Base-by-base conservation (phyloP, 169 alveolate genomes). In the Condylostoma magnum region DNA sequence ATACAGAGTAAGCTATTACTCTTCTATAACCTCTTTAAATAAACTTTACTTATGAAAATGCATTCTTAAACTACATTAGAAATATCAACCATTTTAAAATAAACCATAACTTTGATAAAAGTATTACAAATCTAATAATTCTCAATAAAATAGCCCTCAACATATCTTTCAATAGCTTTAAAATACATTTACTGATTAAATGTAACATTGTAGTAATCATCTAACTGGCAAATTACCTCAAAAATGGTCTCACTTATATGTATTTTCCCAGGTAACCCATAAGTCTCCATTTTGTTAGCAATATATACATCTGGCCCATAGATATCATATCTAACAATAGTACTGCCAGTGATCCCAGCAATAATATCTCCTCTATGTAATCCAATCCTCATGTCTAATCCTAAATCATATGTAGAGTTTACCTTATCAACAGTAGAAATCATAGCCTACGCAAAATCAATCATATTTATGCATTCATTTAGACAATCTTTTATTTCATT, bases 321-420 rank as follows among this genome's bases (percentile, higher is more conserved):
- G 66, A 95, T 83, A 77, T 96, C 99, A 76, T 95, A 96, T 70
- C 99, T 84, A 12, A 96, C 90, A 27, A 69, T 76, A 68, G 28
- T 88, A 20, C 95, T 89, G 41, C 99, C 99, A 44, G 97, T 94
- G 36, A 97, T 97, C 3, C 99, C 99, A 2, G 99, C 99, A 25
- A 95, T 95, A 44, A 96, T 91, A 47, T 88, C 90, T 12, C 99
- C 99, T 63, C 94, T 95, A 76, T 98, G 99, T 54, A 97, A 83
- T 6, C 99, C 99, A 41, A 96, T 94, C 76, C 99, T 87, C 99
- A 96, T 96, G 46, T 63, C 33, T 6, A 63, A 33, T 28, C 73
- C 46, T 20, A 33, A 22, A 4, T 34, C 60, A 43, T 63, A 43
- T 18, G 15, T 20, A 15, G 41, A 27, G 33, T 63, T 63, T 20